Base-by-base conservation (phyloP, 208 protist species). In the Angomonas deanei region DNA sequence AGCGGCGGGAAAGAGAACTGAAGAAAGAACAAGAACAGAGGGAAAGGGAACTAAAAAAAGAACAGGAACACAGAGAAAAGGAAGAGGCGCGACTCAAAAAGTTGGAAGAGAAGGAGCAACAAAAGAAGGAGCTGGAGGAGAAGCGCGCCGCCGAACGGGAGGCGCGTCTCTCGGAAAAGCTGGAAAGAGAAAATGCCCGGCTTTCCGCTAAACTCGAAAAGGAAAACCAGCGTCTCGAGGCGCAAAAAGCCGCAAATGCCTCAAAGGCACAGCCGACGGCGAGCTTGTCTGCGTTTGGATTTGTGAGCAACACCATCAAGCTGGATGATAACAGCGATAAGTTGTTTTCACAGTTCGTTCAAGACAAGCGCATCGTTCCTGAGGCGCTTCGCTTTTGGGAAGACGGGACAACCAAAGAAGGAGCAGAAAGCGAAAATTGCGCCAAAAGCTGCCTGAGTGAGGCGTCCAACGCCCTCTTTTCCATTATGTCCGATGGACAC, bases 311-410 rank as follows among this genome's bases (percentile, higher is more conserved):
- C 34, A 34, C 62, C 6, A 68, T 68, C 26, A 84, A 74, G 34
- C 23, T 57, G 0, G 30, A n/a, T 13, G 17, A 68, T 24, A 68
- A 80, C 33, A 88, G 70, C 26, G 83, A 82, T 27, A 81, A 61
- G 28, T 62, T 94, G 4, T 92, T 94, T 66, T 74, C 81, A 1
- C 19, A 64, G 4, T 94, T 94, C 74, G 79, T 94, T 28, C 88
- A 80, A 23, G 83, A 94, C 66, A 88, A 84, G 46, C 82, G 88
- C 0, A 46, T 91, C 5, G 81, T 84, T 21, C 88, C 88, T 0
- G 21, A 38, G 13, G 68, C 78, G 6, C 61, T 94, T 34, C 78
- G 76, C 32, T 81, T 91, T 66, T 94, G 88, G 86, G 47, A 74
- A 26, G 15, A 46, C 17, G 38, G 13, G 30, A 23, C 2, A 39